These are phyloP conservation scores for Paraphaeosphaeria sporulosa DNA, from an alignment of 2,329 filamentous ascomycete species.

Conservation along the genomic window DNA sequence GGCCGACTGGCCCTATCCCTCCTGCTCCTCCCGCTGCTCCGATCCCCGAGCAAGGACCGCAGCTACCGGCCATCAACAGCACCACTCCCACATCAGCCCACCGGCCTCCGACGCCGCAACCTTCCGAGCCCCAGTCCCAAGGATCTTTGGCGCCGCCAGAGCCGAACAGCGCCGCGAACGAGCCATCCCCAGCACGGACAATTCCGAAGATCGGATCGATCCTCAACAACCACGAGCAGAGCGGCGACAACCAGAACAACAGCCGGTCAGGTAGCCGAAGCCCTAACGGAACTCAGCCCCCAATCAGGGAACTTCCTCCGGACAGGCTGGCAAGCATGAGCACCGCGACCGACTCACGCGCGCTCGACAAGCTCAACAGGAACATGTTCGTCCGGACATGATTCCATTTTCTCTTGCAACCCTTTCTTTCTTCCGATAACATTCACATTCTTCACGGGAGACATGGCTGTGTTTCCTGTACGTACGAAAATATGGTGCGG, in stretches of 20 bases:
- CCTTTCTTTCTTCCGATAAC: background rate
- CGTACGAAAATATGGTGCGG: constrained; percentile 11
- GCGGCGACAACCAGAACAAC: constrained; percentile 40
- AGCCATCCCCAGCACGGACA: constrained; percentile 41
- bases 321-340: constrained; percentile 44
- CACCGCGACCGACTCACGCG: constrained; percentile 38
- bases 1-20: constrained; percentile 36
- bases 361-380: constrained; percentile 45
- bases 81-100: constrained; percentile 30
- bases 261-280: constrained; percentile 54
- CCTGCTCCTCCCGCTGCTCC: constrained; percentile 29
- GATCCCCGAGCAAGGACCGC: constrained; percentile 44
- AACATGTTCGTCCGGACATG: constrained; percentile 41
- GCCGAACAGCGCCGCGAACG: constrained; percentile 30
- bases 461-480: background rate
- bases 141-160: constrained; percentile 51
- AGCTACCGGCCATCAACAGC: constrained; percentile 46
- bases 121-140: constrained; percentile 53
- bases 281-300: constrained; percentile 40
- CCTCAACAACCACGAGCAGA: constrained; percentile 40
- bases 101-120: constrained; percentile 41
- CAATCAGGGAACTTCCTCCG: constrained; percentile 42
- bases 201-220: constrained; percentile 56
- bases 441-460: background rate
- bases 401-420: background rate